Conservation (phyloP, 306 rosid species). For the Ammopiptanthus mongolicus region DNA sequence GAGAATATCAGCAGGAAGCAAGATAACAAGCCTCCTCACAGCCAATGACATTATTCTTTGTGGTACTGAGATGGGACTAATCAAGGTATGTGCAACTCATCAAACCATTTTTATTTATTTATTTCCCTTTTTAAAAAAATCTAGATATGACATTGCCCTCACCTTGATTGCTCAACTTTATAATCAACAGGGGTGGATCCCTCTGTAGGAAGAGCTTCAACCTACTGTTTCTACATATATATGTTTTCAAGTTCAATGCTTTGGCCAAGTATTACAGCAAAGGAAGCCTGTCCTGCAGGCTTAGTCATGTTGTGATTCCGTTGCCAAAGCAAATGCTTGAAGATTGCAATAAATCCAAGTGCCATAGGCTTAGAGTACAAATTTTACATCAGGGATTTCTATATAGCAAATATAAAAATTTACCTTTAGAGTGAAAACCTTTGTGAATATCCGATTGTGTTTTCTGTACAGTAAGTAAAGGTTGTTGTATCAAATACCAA, state of each 20-base stretch:
- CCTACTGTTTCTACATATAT: neutral
- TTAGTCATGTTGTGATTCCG: neutral
- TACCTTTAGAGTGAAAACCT: neutral
- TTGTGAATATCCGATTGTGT: conserved; percentile 22
- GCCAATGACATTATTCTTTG: conserved; percentile 75
- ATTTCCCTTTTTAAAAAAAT: neutral
- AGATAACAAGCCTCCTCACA: conserved; percentile 56
- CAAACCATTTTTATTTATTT: neutral
- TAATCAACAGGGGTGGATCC: conserved; percentile 74
- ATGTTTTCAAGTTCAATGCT: conserved; percentile 11
- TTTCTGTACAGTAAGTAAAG: conserved; percentile 17
- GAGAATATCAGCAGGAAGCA: conserved; percentile 79
- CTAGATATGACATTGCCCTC: neutral
- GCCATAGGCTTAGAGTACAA: conserved; percentile 10
- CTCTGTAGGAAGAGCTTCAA: conserved; percentile 47
- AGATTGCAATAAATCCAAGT: conserved; percentile 4
- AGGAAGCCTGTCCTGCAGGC: neutral
- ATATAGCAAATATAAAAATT: conserved; percentile 9
- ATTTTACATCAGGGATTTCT: neutral
- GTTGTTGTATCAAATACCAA: conserved; percentile 15
- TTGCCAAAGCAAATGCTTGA: neutral
- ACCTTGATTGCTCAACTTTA: conserved; percentile 4
- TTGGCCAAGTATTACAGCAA: conserved; percentile 11
- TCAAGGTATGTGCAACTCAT: conserved; percentile 47
- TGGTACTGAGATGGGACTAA: conserved; percentile 66